These are phyloP conservation scores for Liriodendron chinense DNA, from an alignment of 164 flowering plant species.

Conservation along the genomic window DNA sequence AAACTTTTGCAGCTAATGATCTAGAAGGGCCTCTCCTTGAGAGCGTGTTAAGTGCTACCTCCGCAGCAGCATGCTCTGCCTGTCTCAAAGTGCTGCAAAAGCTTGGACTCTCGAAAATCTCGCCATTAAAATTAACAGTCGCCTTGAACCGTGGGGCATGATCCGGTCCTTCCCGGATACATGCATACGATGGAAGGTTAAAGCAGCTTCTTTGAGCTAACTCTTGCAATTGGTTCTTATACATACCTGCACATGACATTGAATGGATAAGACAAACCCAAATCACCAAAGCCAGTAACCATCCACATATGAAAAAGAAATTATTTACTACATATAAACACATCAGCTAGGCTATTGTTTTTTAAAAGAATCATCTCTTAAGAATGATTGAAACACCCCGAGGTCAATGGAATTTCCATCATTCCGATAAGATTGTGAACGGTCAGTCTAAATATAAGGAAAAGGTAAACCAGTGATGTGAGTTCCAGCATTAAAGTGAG, in stretches of 20 bases:
- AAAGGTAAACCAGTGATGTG: too few species aligned
- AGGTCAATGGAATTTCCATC: too few species aligned
- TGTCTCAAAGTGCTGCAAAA: constrained; percentile 56
- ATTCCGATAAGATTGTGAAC: too few species aligned
- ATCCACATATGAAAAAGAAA: neutral
- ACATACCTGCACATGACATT: constrained; percentile 39
- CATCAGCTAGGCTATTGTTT: neutral
- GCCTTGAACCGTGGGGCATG: constrained; percentile 78
- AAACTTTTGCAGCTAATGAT: constrained; percentile 51
- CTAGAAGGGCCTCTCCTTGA: constrained; percentile 54
- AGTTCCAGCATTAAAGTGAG: too few species aligned
- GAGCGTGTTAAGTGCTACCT: constrained; percentile 50
- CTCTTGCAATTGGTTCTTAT: constrained; percentile 64
- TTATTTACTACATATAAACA: too few species aligned
- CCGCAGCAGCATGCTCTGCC: constrained; percentile 72
- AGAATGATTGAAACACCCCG: neutral
- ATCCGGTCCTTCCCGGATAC: constrained; percentile 67
- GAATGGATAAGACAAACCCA: neutral
- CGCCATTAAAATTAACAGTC: constrained; percentile 63
- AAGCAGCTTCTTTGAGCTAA: constrained; percentile 73
- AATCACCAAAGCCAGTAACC: too few species aligned
- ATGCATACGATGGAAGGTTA: constrained; percentile 61
- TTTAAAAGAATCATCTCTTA: neutral
- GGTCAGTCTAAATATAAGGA: too few species aligned
- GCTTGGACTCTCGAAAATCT: constrained; percentile 57